Evolutionary conservation across 2,329 filamentous ascomycete genomes (phyloP), one percentile per base, ranked within the genome.

Genomic region (Eurotiales sp.): DNA sequence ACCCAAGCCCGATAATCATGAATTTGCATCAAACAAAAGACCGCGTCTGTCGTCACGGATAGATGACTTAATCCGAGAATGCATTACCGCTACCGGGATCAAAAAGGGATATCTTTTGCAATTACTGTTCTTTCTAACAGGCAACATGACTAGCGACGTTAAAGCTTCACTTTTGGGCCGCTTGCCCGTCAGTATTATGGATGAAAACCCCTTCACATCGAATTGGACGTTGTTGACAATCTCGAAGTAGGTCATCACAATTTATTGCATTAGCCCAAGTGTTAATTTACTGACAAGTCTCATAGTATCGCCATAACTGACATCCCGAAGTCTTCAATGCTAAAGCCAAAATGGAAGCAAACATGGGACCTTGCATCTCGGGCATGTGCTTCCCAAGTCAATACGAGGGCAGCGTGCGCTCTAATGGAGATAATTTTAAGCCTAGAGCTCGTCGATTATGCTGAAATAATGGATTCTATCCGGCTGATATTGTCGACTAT

Each of bases 221-320:
- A 88, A 85, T 0, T 99, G 93, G 93, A 86, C 90, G 15, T 83
- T 95, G 74, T 68, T 96, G 47, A 86, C 85, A n/a, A 82, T 90
- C 63, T 77, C 88, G 56, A 88, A 87, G 89, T 91, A 73, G 64
- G 78, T 69, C 8, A 14, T 14, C 4, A 10, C 14, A 39, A 12
- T 21, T 29, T n/a, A n/a, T 45, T 4, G 27, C 15, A 2, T 25
- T 21, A 37, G 30, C 15, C 14, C 3, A 32, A n/a, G 11, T 3
- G 42, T 32, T 12, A 5, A 1, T 17, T 19, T 19, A 22, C 29
- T 55, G 39, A 48, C 43, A 19, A 37, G 19, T 23, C 51, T 45
- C 15, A 54, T 53, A 73, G 71, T 50, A 60, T 72, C 52, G 65
- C 65, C 10, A 59, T 57, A 17, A 63, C 61, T 12, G 39, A 61